Conservation (phyloP, 2,329 filamentous ascomycete genomes). For the Rutstroemia sp. region DNA sequence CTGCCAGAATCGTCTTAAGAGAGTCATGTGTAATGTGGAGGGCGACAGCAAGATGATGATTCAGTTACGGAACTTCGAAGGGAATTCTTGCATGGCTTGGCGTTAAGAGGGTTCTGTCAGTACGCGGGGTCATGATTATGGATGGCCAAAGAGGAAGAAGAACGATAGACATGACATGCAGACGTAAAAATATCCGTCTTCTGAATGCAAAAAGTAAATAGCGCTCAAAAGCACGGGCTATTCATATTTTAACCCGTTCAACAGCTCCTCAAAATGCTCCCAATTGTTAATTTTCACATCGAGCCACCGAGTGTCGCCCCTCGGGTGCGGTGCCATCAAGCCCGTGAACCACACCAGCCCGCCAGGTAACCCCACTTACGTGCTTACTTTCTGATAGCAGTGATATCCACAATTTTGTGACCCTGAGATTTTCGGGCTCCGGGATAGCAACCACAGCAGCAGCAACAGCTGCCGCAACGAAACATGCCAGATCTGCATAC, state of each 20-base stretch:
- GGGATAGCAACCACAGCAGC: no score
- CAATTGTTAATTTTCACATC: no score
- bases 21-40: constrained; percentile 7
- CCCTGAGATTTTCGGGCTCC: no score
- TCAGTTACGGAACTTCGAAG: constrained; percentile 5
- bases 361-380: no score
- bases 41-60: neutral
- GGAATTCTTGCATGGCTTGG: constrained; percentile 20
- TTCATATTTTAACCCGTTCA: constrained; percentile 2
- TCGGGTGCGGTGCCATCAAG: no score
- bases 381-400: no score
- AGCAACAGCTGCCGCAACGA: no score
- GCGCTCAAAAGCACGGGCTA: constrained; percentile 3
- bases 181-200: neutral
- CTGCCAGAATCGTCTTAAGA: constrained; percentile 36
- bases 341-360: no score
- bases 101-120: constrained; percentile 19
- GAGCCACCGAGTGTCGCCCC: no score
- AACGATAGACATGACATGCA: constrained; percentile 4
- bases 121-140: constrained; percentile 10
- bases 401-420: no score
- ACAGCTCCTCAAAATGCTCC: neutral
- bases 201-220: constrained; percentile 1
- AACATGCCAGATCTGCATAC: no score
- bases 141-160: constrained; percentile 10